Evolutionary conservation across 208 protist species (phyloP).

Genomic region (Novymonas esmeraldas): DNA sequence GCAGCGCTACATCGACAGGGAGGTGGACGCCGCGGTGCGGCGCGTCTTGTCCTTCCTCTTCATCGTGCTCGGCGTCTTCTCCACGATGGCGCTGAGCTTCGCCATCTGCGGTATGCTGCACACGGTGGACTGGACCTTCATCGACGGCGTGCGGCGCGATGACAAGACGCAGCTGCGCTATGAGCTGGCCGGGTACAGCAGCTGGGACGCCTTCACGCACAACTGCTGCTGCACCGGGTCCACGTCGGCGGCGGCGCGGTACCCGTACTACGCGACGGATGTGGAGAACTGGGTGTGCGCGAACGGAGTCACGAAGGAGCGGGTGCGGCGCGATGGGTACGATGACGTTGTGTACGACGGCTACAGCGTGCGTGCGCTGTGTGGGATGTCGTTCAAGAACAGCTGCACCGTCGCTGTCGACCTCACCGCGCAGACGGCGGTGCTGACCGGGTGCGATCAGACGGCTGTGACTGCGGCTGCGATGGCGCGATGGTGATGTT

Average conservation of each 20-base stretch:
- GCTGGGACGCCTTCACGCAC: conserved; percentile 55
- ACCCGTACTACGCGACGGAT: conserved; percentile 66
- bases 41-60: conserved; percentile 56
- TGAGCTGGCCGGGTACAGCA: conserved; percentile 57
- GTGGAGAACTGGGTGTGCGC: conserved; percentile 79
- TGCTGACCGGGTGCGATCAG: conserved; percentile 27
- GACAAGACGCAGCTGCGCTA: conserved; percentile 10
- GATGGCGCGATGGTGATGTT: conserved; percentile 46
- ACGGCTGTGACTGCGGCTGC: conserved; percentile 12
- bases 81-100: conserved; percentile 46
- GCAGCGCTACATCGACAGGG: conserved; percentile 60
- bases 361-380: conserved; percentile 62
- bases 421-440: not conserved
- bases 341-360: conserved; percentile 35
- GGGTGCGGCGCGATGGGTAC: conserved; percentile 59
- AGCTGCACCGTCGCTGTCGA: conserved; percentile 38
- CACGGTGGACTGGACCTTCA: conserved; percentile 38
- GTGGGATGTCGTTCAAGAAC: conserved; percentile 65
- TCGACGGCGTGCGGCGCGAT: conserved; percentile 32
- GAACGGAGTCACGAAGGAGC: conserved; percentile 71
- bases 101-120: conserved; percentile 56
- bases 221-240: conserved; percentile 71
- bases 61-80: conserved; percentile 45
- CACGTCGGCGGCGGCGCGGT: conserved; percentile 13
- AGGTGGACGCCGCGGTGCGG: conserved; percentile 44